These are phyloP conservation scores for Salix viminalis DNA, from an alignment of 345 rosid species.

Conservation along the genomic window DNA sequence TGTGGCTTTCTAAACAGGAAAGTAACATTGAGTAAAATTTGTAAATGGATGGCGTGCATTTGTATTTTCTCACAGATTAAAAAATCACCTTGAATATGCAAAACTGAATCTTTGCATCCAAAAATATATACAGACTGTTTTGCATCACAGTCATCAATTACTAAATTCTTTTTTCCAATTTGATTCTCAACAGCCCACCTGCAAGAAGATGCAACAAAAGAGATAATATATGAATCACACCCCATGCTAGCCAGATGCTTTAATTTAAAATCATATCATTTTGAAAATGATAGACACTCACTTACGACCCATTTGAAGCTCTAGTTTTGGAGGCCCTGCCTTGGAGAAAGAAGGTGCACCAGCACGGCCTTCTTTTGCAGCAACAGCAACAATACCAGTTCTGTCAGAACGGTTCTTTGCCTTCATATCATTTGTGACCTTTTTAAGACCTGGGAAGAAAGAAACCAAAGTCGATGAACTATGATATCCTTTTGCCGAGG, in stretches of 20 bases:
- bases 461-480: neutral
- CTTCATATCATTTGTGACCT: slow-evolving; percentile 93
- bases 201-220: slow-evolving; percentile 16
- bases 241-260: slow-evolving; percentile 3
- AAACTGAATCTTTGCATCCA: slow-evolving; percentile 97
- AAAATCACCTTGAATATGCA: slow-evolving; percentile 76
- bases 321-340: slow-evolving; percentile 82
- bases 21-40: neutral
- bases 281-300: slow-evolving; percentile 32
- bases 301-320: slow-evolving; percentile 99
- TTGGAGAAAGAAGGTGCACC: slow-evolving; percentile 54
- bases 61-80: neutral
- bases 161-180: slow-evolving; percentile 75
- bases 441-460: slow-evolving; percentile 61
- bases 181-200: slow-evolving; percentile 99
- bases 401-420: slow-evolving; percentile 71
- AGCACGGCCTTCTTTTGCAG: slow-evolving; percentile 49
- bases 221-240: slow-evolving; percentile 11
- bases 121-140: slow-evolving; percentile 83
- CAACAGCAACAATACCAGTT: slow-evolving; percentile 60
- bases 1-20: slow-evolving; percentile 8
- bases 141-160: slow-evolving; percentile 85
- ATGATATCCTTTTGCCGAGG: neutral
- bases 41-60: neutral
- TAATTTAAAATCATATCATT: neutral